These are phyloP conservation scores for Lachancea mirantina DNA, from an alignment of 805 yeast species.

Conservation along the genomic window DNA sequence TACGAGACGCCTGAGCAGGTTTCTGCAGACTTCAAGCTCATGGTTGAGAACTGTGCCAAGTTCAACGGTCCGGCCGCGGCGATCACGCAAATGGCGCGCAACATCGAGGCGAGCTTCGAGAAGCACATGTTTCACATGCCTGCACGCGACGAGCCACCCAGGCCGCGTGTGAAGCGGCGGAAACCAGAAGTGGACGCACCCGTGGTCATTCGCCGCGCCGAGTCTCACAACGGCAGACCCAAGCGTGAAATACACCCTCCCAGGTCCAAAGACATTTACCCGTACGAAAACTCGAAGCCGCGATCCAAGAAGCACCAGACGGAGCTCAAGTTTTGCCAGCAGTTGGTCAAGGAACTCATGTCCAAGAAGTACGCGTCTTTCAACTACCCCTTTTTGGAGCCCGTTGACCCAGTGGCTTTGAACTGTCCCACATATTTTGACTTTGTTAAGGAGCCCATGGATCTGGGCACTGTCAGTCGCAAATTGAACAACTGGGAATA, in stretches of 20 bases:
- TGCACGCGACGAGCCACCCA: slow-evolving; percentile 40
- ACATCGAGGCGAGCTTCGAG: slow-evolving; percentile 85
- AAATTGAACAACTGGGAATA: slow-evolving; percentile 83
- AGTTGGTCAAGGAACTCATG: slow-evolving; percentile 70
- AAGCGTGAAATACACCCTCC: slow-evolving; percentile 97
- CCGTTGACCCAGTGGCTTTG: slow-evolving; percentile 92
- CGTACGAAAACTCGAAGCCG: slow-evolving; percentile 70
- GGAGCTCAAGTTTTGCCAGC: slow-evolving; percentile 80
- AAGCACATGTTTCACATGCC: slow-evolving; percentile 93
- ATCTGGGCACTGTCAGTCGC: slow-evolving; percentile 72
- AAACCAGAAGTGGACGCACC: slow-evolving; percentile 32
- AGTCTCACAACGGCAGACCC: slow-evolving; percentile 75
- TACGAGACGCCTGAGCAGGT: slow-evolving; percentile 66
- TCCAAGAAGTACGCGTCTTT: slow-evolving; percentile 78
- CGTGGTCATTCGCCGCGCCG: slow-evolving; percentile 60
- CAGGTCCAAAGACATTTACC: slow-evolving; percentile 77
- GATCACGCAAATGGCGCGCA: slow-evolving; percentile 87
- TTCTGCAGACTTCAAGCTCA: slow-evolving; percentile 69
- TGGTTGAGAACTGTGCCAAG: slow-evolving; percentile 72
- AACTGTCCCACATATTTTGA: slow-evolving; percentile 88
- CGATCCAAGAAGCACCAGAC: slow-evolving; percentile 86
- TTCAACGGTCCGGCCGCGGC: slow-evolving; percentile 82
- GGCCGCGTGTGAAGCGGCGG: slow-evolving; percentile 24
- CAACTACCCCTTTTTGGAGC: slow-evolving; percentile 84
- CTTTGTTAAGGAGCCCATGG: slow-evolving; percentile 90